These are phyloP conservation scores for Polyplosphaeria fusca DNA, from an alignment of 495 filamentous ascomycete genomes.

Conservation along the genomic window DNA sequence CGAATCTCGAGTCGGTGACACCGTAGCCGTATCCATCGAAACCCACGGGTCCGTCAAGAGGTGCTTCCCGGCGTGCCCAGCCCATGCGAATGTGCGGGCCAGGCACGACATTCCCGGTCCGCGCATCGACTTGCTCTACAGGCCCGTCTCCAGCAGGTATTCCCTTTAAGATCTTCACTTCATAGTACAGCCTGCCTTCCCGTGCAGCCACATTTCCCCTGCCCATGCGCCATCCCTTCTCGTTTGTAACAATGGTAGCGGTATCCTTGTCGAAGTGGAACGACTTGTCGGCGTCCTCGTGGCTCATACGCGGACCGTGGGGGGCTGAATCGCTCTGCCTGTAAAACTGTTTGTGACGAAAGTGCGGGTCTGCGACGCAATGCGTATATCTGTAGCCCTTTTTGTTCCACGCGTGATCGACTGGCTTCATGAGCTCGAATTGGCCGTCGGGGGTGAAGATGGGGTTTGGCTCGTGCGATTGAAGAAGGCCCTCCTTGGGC, in stretches of 20 bases:
- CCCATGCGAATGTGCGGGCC: conserved; percentile 76
- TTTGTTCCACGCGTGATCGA: conserved; percentile 71
- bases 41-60: conserved; percentile 86
- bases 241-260: conserved; percentile 63
- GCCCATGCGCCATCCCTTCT: conserved; percentile 79
- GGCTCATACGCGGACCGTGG: conserved; percentile 76
- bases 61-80: conserved; percentile 85
- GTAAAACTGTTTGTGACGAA: conserved; percentile 83
- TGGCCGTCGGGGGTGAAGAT: conserved; percentile 40
- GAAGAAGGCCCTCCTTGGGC: conserved; percentile 40
- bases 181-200: conserved; percentile 92
- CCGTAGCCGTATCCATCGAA: conserved; percentile 97
- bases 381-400: conserved; percentile 87
- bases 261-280: conserved; percentile 64
- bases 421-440: conserved; percentile 39
- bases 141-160: conserved; percentile 49
- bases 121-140: conserved; percentile 19
- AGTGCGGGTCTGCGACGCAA: conserved; percentile 82
- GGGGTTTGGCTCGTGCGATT: conserved; percentile 41
- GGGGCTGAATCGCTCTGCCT: conserved; percentile 83
- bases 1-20: conserved; percentile 79
- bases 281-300: conserved; percentile 82
- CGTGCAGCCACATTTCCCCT: conserved; percentile 86
- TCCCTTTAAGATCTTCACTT: conserved; percentile 80
- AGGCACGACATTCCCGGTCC: conserved; percentile 25